A percentile compares a stretch with the other conserved stretches of the same genome.
Evolutionary conservation across 108 stramenopile genomes (phyloP).

Genomic region (Mediolabrus comicus): DNA sequence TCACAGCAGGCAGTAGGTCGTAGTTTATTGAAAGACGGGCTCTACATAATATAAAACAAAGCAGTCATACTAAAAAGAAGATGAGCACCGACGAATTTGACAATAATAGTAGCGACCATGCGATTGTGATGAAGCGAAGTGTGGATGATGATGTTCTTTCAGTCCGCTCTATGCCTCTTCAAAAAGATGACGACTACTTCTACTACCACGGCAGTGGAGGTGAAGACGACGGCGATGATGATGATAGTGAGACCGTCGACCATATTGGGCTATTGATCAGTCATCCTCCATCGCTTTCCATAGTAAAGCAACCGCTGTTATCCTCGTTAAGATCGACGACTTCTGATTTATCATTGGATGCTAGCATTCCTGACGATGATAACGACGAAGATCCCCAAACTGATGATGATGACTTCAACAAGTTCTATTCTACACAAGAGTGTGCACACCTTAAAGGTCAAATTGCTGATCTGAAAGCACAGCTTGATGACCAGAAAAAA

Average conservation of each 20-base stretch:
- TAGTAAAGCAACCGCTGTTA: not conserved
- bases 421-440: not conserved
- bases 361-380: too few species aligned
- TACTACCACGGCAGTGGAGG: not conserved
- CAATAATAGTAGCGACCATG: not conserved
- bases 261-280: not conserved
- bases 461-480: constrained; percentile 12
- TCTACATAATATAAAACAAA: too few species aligned
- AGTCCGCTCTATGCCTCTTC: not conserved
- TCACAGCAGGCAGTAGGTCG: too few species aligned
- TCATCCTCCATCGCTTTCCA: not conserved
- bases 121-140: not conserved
- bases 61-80: not conserved
- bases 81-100: not conserved
- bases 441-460: not conserved
- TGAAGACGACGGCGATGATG: not conserved
- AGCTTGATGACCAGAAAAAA: not conserved
- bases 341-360: not conserved
- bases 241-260: not conserved
- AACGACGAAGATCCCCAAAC: too few species aligned
- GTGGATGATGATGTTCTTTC: not conserved
- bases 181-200: not conserved
- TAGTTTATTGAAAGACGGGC: too few species aligned
- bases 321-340: not conserved
- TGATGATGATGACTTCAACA: not conserved